Conservation (phyloP, 768 basidiomycete species). For the Leccinum ochraceum region DNA sequence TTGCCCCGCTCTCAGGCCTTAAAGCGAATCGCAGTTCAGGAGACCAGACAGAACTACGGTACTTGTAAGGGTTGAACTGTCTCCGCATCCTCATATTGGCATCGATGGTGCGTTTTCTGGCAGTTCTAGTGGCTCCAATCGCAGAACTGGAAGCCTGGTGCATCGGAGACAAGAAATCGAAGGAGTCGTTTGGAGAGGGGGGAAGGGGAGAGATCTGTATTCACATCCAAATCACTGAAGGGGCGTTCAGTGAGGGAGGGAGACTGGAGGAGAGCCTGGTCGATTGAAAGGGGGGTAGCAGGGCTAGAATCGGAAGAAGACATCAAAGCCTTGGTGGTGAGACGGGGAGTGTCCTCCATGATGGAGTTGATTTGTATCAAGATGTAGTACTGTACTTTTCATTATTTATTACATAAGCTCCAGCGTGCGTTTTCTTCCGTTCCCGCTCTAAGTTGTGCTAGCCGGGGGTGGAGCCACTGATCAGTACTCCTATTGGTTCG, state of each 20-base stretch:
- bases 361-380: neutral
- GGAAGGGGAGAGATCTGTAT: neutral
- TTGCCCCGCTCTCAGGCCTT: neutral
- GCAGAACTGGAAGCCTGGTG: neutral
- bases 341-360: neutral
- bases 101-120: neutral
- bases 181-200: no score
- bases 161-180: neutral
- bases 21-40: neutral
- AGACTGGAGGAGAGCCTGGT: no score
- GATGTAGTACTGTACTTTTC: no score
- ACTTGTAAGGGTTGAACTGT: neutral
- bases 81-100: no score
- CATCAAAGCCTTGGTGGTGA: neutral
- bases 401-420: no score
- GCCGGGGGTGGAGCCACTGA: no score
- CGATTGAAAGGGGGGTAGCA: no score
- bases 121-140: neutral
- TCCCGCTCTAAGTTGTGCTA: no score
- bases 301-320: neutral
- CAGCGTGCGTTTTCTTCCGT: no score
- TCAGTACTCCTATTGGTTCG: no score
- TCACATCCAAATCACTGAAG: neutral
- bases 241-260: no score
- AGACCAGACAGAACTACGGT: neutral